Base-by-base conservation (phyloP, 371 early-diverging fungal species). In the Rozella allomycis region DNA sequence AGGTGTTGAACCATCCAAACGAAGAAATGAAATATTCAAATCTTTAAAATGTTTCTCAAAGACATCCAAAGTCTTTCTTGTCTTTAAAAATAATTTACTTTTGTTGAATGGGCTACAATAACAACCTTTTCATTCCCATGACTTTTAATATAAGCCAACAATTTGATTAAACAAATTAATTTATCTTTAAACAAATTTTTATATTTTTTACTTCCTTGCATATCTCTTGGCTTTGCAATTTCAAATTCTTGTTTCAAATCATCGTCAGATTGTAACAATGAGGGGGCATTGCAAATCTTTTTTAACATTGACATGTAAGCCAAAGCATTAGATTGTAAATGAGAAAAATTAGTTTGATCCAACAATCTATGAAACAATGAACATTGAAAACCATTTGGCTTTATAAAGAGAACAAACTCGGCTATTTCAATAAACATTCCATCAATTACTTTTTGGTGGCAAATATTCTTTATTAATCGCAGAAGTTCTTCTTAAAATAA, bases 221-320 rank as follows among this genome's bases (percentile, higher is more conserved):
- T n/a, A n/a, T n/a, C n/a, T n/a, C n/a, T n/a, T n/a, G n/a, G n/a
- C n/a, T n/a, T n/a, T n/a, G n/a, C n/a, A n/a, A n/a, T n/a, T n/a
- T n/a, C n/a, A n/a, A n/a, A n/a, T n/a, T n/a, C n/a, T n/a, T n/a
- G n/a, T n/a, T n/a, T n/a, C n/a, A 13, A 1, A 18, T 20, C 18
- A 11, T 11, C 12, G 12, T 14, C 10, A 25, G 13, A 23, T 17
- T 9, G 12, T 20, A 88, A 43, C 4, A 93, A 50, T 1, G 69
- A 59, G 0, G 94, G 91, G 42, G 90, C 90, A 39, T 93, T 93
- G 54, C 84, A 84, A 3, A 93, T 52, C 38, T 93, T 93, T 49
- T 90, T 88, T 28, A 93, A 56, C 17, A 76, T 52, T 10, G 77
- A 47, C 17, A 66, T 54, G 30, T 52, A 53, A 6, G 42, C 37